phyloP scores from a whole-genome alignment of 805 yeast species.

The Zygoascus ofunaensis region DNA sequence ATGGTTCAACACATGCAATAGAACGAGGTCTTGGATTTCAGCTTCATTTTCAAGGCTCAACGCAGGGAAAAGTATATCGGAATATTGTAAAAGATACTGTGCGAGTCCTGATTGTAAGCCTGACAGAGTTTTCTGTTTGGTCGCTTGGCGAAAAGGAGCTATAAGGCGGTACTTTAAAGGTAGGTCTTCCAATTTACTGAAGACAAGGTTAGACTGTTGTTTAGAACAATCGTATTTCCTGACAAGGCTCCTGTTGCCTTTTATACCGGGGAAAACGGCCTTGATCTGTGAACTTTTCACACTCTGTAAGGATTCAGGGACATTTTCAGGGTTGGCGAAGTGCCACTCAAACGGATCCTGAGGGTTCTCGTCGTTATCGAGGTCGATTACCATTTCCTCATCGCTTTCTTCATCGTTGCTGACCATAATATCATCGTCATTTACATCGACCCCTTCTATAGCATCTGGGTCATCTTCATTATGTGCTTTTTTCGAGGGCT shows the following conservation, averaged over 20 bases:
- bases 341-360: conserved; percentile 73
- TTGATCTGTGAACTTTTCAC: conserved; percentile 18
- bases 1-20: conserved; percentile 72
- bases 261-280: conserved; percentile 7
- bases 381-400: conserved; percentile 31
- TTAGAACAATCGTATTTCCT: neutral
- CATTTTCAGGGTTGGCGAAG: conserved; percentile 39
- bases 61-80: conserved; percentile 58
- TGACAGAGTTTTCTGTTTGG: conserved; percentile 26
- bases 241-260: conserved; percentile 2
- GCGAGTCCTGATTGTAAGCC: conserved; percentile 44
- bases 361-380: conserved; percentile 32
- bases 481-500: neutral
- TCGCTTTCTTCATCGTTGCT: conserved; percentile 23
- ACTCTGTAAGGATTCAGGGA: conserved; percentile 12
- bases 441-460: conserved; percentile 23
- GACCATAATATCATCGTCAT: conserved; percentile 20
- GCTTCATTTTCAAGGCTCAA: conserved; percentile 32
- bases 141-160: conserved; percentile 14
- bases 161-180: conserved; percentile 17
- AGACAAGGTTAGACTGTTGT: neutral
- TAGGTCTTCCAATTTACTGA: conserved; percentile 4
- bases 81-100: conserved; percentile 61
- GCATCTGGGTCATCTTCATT: conserved; percentile 9
- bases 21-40: conserved; percentile 53